These are phyloP conservation scores for Rhododendron mucronatum DNA, from an alignment of 148 eudicot species.

Conservation along the genomic window DNA sequence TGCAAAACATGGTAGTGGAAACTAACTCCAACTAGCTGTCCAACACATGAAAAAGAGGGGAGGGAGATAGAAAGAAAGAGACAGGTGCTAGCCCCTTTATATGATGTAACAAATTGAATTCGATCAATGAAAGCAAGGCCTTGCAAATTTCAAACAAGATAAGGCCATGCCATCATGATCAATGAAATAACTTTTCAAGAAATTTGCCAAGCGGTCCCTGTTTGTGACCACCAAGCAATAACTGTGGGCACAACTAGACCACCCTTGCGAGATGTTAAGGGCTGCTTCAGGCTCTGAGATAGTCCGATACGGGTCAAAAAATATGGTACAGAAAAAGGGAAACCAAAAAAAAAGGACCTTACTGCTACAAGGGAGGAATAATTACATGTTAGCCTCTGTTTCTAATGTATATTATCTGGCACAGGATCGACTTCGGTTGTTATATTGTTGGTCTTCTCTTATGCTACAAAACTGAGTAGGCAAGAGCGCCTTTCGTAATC, in stretches of 20 bases:
- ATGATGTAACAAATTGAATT: background rate
- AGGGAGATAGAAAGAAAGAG: background rate
- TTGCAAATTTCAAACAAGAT: background rate
- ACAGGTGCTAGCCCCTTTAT: background rate
- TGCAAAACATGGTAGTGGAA: background rate
- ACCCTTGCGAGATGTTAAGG: background rate
- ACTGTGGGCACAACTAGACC: background rate
- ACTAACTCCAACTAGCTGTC: background rate
- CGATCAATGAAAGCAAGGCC: background rate
- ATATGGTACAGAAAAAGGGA: background rate
- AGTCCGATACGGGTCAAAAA: background rate
- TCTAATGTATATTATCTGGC: constrained; percentile 1
- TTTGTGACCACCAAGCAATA: background rate
- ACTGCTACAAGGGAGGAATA: background rate
- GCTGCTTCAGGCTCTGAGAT: background rate
- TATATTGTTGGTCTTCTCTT: background rate
- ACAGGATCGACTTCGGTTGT: background rate
- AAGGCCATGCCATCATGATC: constrained; percentile 3
- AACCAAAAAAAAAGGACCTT: background rate
- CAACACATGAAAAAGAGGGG: background rate
- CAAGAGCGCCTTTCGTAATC: background rate
- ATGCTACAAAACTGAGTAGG: constrained; percentile 18
- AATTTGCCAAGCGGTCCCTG: background rate
- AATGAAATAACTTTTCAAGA: background rate
- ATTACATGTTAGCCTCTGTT: constrained; percentile 3